Evolutionary conservation across 257 asterid species (phyloP), one percentile per base, ranked within the genome.

Genomic region (Ajuga chamaepitys): DNA sequence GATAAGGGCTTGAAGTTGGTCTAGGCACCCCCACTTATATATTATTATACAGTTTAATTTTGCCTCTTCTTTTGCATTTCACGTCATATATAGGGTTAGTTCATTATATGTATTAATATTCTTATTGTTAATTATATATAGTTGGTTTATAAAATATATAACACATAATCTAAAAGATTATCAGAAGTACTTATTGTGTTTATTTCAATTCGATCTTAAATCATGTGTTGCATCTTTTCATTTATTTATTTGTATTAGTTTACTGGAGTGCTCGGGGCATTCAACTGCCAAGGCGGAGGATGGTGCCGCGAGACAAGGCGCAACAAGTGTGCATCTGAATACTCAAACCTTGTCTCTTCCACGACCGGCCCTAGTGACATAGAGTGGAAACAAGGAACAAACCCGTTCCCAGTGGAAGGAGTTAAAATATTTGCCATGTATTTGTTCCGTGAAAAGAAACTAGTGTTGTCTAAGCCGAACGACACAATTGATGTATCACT

Each of bases 271-370:
- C 63, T 89, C 2, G 97, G 97, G 0, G 83, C 91, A 21, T 89
- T 89, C 66, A 89, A 87, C 61, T 89, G 97, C 74, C 97, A 89
- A 70, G 97, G 97, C 26, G 97, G 97, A 45, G 97, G 97, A 4
- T 89, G 97, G 97, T 60, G 79, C 64, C 77, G 87, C 4, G 91
- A 89, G 47, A 56, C 78, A 3, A 72, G 97, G 32, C 85, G 95
- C 47, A 89, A 87, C 84, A 70, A 70, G 35, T 87, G 97, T 34
- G 84, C 86, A 53, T 81, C 97, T 11, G 81, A 89, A 10, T 74
- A 77, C 72, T 89, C 97, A 3, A 85, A 76, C 18, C 37, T 16
- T 0, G 82, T 87, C 64, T 74, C 85, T 35, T 78, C 94, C 41
- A 17, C 59, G 0, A 73, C 79, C 14, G 70, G 86, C 41, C 95